Evolutionary conservation across 1,139 yeast genomes (phyloP).

Genomic region (Yamadazyma dendronema): DNA sequence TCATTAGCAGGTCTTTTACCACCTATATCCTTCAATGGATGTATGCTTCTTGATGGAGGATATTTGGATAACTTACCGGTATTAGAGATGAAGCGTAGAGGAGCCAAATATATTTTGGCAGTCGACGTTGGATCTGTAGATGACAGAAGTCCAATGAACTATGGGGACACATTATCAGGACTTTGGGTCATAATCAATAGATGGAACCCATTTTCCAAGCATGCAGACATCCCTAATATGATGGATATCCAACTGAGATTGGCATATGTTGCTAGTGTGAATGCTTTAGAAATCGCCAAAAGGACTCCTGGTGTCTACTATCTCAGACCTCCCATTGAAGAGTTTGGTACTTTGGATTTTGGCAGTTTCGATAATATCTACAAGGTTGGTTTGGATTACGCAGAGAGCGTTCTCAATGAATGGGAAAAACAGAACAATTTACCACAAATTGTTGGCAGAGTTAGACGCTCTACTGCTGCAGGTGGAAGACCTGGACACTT

Average conservation of each 20-base stretch:
- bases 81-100: slow-evolving; percentile 82
- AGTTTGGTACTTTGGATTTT: slow-evolving; percentile 88
- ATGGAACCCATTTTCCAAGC: slow-evolving; percentile 85
- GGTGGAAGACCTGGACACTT: slow-evolving; percentile 10
- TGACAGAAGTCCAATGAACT: slow-evolving; percentile 84
- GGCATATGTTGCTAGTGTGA: slow-evolving; percentile 94
- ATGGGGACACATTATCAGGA: slow-evolving; percentile 93
- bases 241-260: slow-evolving; percentile 92
- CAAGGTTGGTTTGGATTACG: slow-evolving; percentile 76
- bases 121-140: slow-evolving; percentile 98
- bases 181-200: slow-evolving; percentile 86
- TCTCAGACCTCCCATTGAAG: slow-evolving; percentile 90
- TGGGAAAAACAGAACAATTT: slow-evolving; percentile 54
- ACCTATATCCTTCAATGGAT: slow-evolving; percentile 83
- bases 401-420: slow-evolving; percentile 53
- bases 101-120: slow-evolving; percentile 85
- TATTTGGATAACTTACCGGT: slow-evolving; percentile 94
- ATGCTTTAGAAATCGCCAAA: slow-evolving; percentile 87
- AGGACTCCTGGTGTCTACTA: slow-evolving; percentile 84
- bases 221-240: slow-evolving; percentile 89
- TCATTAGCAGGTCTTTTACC: slow-evolving; percentile 92
- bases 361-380: slow-evolving; percentile 89
- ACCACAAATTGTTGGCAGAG: slow-evolving; percentile 60
- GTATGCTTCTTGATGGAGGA: slow-evolving; percentile 94
- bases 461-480: slow-evolving; percentile 1